A percentile compares a stretch with the other conserved stretches of the same genome.
phyloP scores from a whole-genome alignment of 148 eudicot genomes.

The Spergularia marina region DNA sequence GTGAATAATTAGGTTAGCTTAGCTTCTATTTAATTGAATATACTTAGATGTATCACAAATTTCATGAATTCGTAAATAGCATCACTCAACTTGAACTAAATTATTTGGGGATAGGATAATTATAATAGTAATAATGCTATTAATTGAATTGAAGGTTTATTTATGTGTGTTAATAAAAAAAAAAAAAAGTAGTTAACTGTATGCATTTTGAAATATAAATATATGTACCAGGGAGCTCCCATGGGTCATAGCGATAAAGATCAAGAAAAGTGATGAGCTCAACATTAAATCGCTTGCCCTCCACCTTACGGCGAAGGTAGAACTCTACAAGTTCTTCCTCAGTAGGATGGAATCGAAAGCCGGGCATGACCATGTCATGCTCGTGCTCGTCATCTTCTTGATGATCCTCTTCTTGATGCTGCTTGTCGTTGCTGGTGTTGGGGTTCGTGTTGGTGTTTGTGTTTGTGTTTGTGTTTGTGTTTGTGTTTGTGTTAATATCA shows the following conservation, averaged over 20 bases:
- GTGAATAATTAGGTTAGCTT: constrained; percentile 5
- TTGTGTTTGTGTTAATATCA: constrained; percentile 19
- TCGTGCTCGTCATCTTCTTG: constrained; percentile 52
- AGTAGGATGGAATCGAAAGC: constrained; percentile 88
- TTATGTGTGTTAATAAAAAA: background rate
- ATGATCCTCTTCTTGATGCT: constrained; percentile 26
- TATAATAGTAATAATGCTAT: background rate
- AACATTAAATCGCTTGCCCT: constrained; percentile 86
- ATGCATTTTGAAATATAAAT: background rate
- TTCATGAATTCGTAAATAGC: constrained; percentile 2
- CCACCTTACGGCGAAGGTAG: constrained; percentile 97
- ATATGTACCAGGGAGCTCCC: constrained; percentile 88
- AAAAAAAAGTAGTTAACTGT: too few relatives aligned
- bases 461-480: constrained; percentile 6
- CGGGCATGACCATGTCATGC: constrained; percentile 88
- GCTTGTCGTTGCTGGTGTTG: constrained; percentile 8
- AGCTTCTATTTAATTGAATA: background rate
- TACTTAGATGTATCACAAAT: background rate
- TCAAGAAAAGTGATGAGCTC: constrained; percentile 92
- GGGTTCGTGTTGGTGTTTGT: constrained; percentile 4
- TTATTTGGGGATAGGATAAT: background rate
- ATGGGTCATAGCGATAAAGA: constrained; percentile 93
- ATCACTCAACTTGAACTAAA: background rate
- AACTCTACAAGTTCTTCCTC: constrained; percentile 91
- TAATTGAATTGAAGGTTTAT: background rate